Evolutionary conservation across 2,329 filamentous ascomycete genomes (phyloP), one percentile per base, ranked within the genome.

Genomic region (Fusarium anthophilum): DNA sequence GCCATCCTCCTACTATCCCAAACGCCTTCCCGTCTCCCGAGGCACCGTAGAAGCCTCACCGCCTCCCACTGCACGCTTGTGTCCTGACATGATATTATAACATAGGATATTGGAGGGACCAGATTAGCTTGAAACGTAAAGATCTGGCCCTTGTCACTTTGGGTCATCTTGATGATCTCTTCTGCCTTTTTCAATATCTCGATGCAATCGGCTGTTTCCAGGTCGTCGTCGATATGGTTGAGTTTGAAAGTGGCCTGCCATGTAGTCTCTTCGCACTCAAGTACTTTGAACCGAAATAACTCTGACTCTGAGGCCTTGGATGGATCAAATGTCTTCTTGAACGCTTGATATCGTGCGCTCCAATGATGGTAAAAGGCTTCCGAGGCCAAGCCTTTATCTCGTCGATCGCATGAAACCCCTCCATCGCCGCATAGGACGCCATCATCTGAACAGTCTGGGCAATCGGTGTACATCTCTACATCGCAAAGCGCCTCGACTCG

Each of bases 1-100:
- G 70, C 70, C 44, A 72, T 44, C 26, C 41, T 63, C 7, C n/a
- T 53, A 15, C 70, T 72, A 28, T 72, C 70, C 69, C 70, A 72
- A n/a, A 72, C 44, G 2, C 69, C 70, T 1, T 72, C 70, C 10
- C 54, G 47, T 35, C 70, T 45, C 3, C 45, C 47, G 5, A 65
- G 24, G 8, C 44, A 24, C 1, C 69, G 50, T 0, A 72, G 15
- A 17, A 72, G 48, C 3, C 53, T 22, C 6, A 72, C 63, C 2
- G 39, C 67, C 4, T 70, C 66, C 67, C 66, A 65, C 5, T 70
- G 67, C 10, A 72, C 45, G 1, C 14, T 54, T 4, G 35, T 37
- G 12, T 72, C 64, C 26, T 57, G 61, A 4, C 70, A 72, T 1
- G 57, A 72, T n/a, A 64, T 60, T 5, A 67, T 72, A 12, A 72